A percentile compares a stretch with the other conserved stretches of the same genome.
phyloP scores from a whole-genome alignment of 306 rosid genomes.

The Albizia julibrissin region DNA sequence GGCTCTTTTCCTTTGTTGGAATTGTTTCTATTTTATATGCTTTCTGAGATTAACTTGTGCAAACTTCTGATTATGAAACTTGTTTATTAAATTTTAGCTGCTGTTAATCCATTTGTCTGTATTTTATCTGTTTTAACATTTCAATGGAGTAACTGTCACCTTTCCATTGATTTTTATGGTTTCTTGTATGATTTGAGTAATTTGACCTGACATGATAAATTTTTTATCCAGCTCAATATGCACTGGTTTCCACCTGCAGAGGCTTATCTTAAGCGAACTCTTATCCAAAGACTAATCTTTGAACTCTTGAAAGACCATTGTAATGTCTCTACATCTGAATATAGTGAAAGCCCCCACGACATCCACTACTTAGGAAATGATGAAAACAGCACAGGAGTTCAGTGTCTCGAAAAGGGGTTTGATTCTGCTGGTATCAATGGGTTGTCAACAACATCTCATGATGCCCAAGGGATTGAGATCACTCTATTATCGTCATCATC shows the following conservation, averaged over 20 bases:
- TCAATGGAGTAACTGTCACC: background rate
- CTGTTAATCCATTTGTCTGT: background rate
- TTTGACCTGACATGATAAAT: slow-evolving; percentile 6
- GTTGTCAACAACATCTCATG: slow-evolving; percentile 42
- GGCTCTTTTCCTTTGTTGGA: background rate
- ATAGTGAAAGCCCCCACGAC: slow-evolving; percentile 42
- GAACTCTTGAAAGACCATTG: slow-evolving; percentile 49
- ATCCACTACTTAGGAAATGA: slow-evolving; percentile 31
- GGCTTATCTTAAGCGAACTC: slow-evolving; percentile 75
- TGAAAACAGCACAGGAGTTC: slow-evolving; percentile 38
- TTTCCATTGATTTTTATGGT: slow-evolving; percentile 16
- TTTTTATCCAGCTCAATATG: slow-evolving; percentile 59
- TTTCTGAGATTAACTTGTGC: background rate
- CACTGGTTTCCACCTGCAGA: slow-evolving; percentile 79
- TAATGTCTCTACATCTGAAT: slow-evolving; percentile 43
- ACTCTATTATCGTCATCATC: slow-evolving; percentile 58
- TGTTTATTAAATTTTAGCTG: background rate
- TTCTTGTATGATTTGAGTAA: slow-evolving; percentile 3
- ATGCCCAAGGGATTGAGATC: slow-evolving; percentile 52
- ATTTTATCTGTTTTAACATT: slow-evolving; percentile 4
- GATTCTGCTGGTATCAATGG: slow-evolving; percentile 46
- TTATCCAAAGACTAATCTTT: slow-evolving; percentile 64
- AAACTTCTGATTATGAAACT: background rate
- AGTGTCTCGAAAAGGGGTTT: slow-evolving; percentile 44
- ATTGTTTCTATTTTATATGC: background rate